Conservation (phyloP, 179 eudicot species). For the Spinacia oleracea region DNA sequence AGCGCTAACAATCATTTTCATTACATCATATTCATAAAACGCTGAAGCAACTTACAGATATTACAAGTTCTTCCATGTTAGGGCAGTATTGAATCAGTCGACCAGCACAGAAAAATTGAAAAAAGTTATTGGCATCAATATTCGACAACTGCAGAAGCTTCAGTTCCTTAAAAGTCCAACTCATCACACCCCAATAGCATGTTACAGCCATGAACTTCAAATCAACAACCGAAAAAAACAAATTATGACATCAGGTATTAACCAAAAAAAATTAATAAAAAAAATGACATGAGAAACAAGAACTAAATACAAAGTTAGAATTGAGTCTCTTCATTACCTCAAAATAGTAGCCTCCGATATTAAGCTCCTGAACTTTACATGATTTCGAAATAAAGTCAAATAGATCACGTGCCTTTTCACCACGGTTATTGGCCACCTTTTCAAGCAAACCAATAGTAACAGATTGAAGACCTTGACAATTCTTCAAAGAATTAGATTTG, state of each 20-base stretch:
- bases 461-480: neutral
- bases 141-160: neutral
- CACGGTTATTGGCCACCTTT: neutral
- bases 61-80: neutral
- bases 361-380: neutral
- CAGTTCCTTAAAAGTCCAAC: slow-evolving; percentile 3
- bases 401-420: neutral
- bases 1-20: neutral
- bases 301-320: no score
- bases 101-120: neutral
- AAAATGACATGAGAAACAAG: neutral
- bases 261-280: no score
- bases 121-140: neutral
- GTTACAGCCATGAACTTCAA: slow-evolving; percentile 2
- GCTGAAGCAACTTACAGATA: neutral
- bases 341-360: neutral
- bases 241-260: neutral
- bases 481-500: neutral
- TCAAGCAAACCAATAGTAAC: neutral
- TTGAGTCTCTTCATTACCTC: slow-evolving; percentile 1
- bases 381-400: neutral
- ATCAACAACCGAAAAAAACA: neutral
- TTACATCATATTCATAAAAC: neutral
- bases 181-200: neutral
- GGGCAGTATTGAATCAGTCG: neutral